A percentile compares a stretch with the other conserved stretches of the same genome.
Conservation (phyloP, 345 rosid genomes). For the Odontarrhena argentea region DNA sequence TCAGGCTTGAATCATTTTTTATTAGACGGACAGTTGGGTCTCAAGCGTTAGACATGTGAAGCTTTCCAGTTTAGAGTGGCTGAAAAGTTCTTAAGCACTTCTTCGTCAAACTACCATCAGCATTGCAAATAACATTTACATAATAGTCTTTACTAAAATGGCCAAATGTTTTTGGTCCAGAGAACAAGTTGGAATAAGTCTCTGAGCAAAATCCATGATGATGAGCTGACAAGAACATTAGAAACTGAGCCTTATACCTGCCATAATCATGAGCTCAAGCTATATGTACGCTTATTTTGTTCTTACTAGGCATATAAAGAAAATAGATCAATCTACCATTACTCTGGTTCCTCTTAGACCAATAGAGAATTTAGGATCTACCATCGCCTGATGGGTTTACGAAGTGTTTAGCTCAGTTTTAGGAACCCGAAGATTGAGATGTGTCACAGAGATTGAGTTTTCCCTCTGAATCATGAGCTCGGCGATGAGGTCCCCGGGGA, state of each 20-base stretch:
- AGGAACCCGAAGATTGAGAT: not conserved
- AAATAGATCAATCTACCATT: too few relatives aligned
- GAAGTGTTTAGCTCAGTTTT: not conserved
- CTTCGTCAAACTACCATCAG: slow-evolving; percentile 6
- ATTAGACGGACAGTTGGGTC: too few relatives aligned
- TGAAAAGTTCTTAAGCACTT: not conserved
- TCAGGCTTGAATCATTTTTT: too few relatives aligned
- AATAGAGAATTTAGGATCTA: not conserved
- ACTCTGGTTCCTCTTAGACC: too few relatives aligned
- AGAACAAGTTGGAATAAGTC: not conserved
- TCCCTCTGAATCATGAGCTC: slow-evolving; percentile 31
- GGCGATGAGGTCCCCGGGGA: slow-evolving; percentile 32
- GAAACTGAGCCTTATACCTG: slow-evolving; percentile 8
- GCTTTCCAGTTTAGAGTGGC: not conserved
- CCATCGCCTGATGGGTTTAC: not conserved
- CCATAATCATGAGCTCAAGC: not conserved
- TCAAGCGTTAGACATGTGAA: not conserved
- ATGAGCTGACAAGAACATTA: not conserved
- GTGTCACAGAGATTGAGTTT: not conserved
- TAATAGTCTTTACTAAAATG: not conserved
- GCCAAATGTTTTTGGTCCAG: slow-evolving; percentile 11
- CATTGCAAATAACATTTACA: not conserved
- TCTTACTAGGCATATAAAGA: too few relatives aligned
- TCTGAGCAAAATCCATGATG: not conserved
- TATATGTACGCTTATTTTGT: too few relatives aligned